Evolutionary conservation across 176 grass and related monocot genomes (phyloP).

Genomic region (Luzula sylvatica): DNA sequence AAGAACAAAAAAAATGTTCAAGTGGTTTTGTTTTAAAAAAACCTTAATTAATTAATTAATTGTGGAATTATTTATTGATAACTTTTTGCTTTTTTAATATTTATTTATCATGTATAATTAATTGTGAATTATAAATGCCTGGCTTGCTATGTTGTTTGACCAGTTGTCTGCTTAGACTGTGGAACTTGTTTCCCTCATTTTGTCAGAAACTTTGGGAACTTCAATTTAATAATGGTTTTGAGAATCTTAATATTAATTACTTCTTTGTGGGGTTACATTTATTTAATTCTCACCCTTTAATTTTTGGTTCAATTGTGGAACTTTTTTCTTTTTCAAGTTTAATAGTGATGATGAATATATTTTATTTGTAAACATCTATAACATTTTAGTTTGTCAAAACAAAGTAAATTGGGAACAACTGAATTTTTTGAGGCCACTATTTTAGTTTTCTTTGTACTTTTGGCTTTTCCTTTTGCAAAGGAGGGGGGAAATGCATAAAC

Average conservation of each 20-base stretch:
- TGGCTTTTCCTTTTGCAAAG: too few species aligned
- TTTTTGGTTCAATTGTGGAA: too few species aligned
- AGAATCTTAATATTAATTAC: conserved; percentile 17
- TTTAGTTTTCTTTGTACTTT: too few species aligned
- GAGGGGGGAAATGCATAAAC: too few species aligned
- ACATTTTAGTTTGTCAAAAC: too few species aligned
- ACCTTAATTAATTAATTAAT: conserved; percentile 24
- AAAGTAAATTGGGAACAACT: too few species aligned
- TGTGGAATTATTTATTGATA: conserved; percentile 26
- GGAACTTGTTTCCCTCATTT: conserved; percentile 37
- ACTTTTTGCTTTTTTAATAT: conserved; percentile 19
- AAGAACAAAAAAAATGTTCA: conserved; percentile 19
- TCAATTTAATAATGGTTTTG: conserved; percentile 24
- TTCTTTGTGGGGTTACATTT: background rate
- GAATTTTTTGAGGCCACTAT: too few species aligned
- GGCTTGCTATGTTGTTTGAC: conserved; percentile 44
- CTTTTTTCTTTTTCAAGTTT: too few species aligned
- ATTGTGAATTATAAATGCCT: conserved; percentile 18
- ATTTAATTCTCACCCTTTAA: too few species aligned
- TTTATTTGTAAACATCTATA: too few species aligned
- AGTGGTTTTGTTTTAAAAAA: conserved; percentile 23
- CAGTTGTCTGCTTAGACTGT: conserved; percentile 69
- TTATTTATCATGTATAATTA: conserved; percentile 17
- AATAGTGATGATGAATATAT: too few species aligned
- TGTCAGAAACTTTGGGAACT: conserved; percentile 57